Conservation (phyloP, 169 alveolate genomes). For the Plasmodium cynomolgi region DNA sequence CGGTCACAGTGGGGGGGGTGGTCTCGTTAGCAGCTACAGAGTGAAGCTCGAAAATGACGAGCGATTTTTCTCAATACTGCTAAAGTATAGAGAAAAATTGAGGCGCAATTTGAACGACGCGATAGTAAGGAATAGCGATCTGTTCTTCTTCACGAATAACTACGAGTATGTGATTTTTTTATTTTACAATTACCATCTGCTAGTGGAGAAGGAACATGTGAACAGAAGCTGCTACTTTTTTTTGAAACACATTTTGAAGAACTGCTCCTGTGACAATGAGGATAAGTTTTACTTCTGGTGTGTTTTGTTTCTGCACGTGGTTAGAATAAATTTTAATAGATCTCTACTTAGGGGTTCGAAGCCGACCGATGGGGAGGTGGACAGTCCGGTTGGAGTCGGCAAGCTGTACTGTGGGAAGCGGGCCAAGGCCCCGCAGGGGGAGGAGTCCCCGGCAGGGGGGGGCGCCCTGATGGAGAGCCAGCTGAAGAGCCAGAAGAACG, state of each 20-base stretch:
- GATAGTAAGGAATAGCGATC: conserved; percentile 26
- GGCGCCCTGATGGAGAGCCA: not conserved
- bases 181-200: conserved; percentile 54
- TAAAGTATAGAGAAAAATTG: conserved; percentile 14
- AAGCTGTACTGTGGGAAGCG: not conserved
- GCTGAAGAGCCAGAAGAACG: not conserved
- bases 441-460: not conserved
- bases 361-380: not conserved
- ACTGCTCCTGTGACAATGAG: conserved; percentile 28
- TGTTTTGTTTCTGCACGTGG: conserved; percentile 13
- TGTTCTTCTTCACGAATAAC: conserved; percentile 35
- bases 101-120: conserved; percentile 31
- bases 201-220: conserved; percentile 1
- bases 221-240: conserved; percentile 13
- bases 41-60: not conserved
- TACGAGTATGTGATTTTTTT: conserved; percentile 43
- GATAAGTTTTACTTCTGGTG: conserved; percentile 70
- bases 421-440: not conserved
- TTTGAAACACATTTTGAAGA: conserved; percentile 12
- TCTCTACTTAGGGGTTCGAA: not conserved
- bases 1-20: not conserved
- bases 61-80: not conserved
- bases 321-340: conserved; percentile 29
- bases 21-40: not conserved
- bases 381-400: not conserved